Evolutionary conservation across 2,329 filamentous ascomycete species (phyloP).

Genomic region (Hymenoscyphus albidus): DNA sequence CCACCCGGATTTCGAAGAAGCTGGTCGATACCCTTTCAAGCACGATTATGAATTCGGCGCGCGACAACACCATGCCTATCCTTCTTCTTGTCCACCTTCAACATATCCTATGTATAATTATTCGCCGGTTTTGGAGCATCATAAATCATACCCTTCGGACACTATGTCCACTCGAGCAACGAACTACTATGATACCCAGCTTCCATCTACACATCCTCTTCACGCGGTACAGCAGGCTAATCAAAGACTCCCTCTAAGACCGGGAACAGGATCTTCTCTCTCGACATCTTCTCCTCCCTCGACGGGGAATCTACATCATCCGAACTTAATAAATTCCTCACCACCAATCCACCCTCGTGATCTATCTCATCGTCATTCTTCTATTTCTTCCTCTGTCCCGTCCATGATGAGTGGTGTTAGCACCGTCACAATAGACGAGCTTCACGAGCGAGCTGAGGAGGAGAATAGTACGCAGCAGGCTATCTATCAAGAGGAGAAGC

Average conservation of each 20-base stretch:
- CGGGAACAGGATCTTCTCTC: not conserved
- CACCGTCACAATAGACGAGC: conserved; percentile 19
- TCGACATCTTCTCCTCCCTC: too few relatives aligned
- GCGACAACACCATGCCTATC: conserved; percentile 1
- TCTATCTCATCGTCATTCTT: not conserved
- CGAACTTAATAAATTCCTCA: not conserved
- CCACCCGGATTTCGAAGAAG: conserved; percentile 12
- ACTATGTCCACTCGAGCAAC: not conserved
- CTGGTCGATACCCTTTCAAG: not conserved
- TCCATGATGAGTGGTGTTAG: conserved; percentile 14
- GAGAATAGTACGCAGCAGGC: conserved; percentile 18
- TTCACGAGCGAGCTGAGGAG: conserved; percentile 18
- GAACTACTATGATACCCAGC: conserved; percentile 6
- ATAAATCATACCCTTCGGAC: not conserved
- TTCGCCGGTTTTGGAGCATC: not conserved
- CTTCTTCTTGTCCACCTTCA: not conserved
- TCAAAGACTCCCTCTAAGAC: not conserved
- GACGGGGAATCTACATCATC: not conserved
- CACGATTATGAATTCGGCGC: conserved; percentile 10
- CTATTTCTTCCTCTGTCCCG: not conserved
- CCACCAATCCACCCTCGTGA: not conserved
- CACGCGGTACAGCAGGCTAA: conserved; percentile 6
- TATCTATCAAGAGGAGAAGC: conserved; percentile 18
- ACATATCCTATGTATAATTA: not conserved
- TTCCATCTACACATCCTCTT: conserved; percentile 8